Evolutionary conservation across 352 stramenopile species (phyloP).

Genomic region (Stramenopiles sp.): DNA sequence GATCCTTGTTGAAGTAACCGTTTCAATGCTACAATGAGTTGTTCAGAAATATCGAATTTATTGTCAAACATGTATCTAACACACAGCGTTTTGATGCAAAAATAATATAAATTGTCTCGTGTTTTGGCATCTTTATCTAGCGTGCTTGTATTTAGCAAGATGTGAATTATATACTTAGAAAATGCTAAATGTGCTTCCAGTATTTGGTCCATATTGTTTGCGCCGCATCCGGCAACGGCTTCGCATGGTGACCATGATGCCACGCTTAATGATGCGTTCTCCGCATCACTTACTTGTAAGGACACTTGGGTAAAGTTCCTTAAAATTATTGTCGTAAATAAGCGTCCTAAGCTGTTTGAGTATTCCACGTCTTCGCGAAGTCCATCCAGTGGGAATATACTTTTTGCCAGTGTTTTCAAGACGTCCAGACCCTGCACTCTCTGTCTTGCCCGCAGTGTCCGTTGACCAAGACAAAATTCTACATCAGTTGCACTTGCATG

Average conservation of each 20-base stretch:
- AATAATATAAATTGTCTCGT: not conserved
- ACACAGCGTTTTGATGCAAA: conserved; percentile 8
- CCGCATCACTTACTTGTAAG: not conserved
- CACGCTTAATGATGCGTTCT: not conserved
- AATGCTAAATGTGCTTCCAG: not conserved
- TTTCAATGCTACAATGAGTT: not conserved
- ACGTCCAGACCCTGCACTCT: not conserved
- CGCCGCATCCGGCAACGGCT: not conserved
- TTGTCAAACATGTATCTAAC: not conserved
- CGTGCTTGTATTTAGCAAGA: not conserved
- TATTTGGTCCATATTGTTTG: not conserved
- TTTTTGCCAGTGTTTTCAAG: not conserved
- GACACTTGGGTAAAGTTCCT: not conserved
- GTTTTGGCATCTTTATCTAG: not conserved
- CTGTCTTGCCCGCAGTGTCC: not conserved
- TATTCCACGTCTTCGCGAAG: not conserved
- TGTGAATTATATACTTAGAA: not conserved
- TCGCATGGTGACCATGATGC: not conserved
- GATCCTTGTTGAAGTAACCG: not conserved
- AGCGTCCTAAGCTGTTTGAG: not conserved
- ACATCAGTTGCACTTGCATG: not conserved
- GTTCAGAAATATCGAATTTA: not conserved
- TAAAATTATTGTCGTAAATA: not conserved
- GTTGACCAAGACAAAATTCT: not conserved
- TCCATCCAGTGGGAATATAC: not conserved